phyloP scores from a whole-genome alignment of 1,284 basidiomycete genomes.

The Rhizoctonia solani region DNA sequence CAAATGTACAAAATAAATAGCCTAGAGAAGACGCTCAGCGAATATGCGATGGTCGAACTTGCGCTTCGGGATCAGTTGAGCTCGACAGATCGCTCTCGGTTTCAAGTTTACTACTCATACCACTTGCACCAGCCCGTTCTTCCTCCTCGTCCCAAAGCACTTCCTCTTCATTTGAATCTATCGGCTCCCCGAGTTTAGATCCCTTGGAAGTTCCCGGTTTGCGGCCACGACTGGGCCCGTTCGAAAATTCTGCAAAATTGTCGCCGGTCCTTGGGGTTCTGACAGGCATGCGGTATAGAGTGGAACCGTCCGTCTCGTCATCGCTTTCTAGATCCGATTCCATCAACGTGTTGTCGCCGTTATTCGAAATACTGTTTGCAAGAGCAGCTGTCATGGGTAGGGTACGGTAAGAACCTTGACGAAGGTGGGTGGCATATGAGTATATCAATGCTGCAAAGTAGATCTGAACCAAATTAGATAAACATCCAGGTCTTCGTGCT shows the following conservation, averaged over 20 bases:
- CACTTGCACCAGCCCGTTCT: conserved; percentile 34
- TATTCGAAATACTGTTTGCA: conserved; percentile 29
- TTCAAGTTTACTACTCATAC: conserved; percentile 29
- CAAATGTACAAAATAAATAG: conserved; percentile 13
- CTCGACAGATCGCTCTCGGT: conserved; percentile 31
- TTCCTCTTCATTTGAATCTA: conserved; percentile 28
- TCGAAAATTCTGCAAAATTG: conserved; percentile 38
- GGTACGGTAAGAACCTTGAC: conserved; percentile 86
- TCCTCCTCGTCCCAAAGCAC: conserved; percentile 37
- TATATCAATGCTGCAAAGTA: conserved; percentile 93
- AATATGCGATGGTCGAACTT: neutral
- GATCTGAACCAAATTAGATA: conserved; percentile 56
- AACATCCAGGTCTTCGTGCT: no score
- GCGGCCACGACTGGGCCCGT: conserved; percentile 30
- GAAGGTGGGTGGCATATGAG: conserved; percentile 92
- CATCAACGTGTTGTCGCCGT: conserved; percentile 15
- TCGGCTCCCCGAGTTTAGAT: conserved; percentile 31
- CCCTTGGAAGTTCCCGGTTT: conserved; percentile 19
- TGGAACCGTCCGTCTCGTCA: conserved; percentile 40
- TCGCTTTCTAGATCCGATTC: conserved; percentile 37
- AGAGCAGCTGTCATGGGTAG: conserved; percentile 61
- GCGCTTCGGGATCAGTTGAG: conserved; percentile 20
- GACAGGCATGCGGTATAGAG: conserved; percentile 29
- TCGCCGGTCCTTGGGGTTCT: conserved; percentile 19
- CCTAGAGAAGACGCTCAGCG: neutral